Base-by-base conservation (phyloP, 805 yeast genomes). In the Candida palmyrensis region DNA sequence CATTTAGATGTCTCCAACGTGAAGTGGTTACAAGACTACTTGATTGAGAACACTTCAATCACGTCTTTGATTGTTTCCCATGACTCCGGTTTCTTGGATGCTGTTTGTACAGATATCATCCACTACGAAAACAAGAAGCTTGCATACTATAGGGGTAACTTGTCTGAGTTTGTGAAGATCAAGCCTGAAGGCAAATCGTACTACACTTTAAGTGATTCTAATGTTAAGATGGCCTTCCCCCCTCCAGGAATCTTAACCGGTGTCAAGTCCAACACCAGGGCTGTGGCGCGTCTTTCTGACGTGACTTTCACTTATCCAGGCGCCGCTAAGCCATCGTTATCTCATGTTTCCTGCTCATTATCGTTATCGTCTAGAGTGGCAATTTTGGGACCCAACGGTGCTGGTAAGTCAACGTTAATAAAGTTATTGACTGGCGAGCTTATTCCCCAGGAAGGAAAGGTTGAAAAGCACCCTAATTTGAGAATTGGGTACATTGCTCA, bases 401-500 rank as follows among this genome's bases (percentile, higher is more conserved):
- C 98, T 33, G 98, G 98, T 68, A 90, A 90, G 61, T 87, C 97
- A 9, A 90, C 98, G 12, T 73, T 92, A 52, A 90, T 92, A 63
- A 90, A 90, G 62, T 70, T 92, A 35, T 72, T 90, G 47, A 92
- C 97, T 7, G 98, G 86, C 44, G 98, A 90, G 62, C 69, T 87
- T 38, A 75, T 84, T 36, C 96, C 98, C 15, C 73, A 77, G 42
- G 73, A 66, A 38, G 98, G 98, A 52, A 80, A 77, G 41, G 96
- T 90, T 37, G 97, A 92, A 68, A 92, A 92, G 62, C 98, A 90
- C 68, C 97, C 97, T 44, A 90, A 90, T 64, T 73, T 92, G 66
- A 88, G 98, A 72, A 87, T 90, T 49, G 98, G 97, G 39, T 90
- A 90, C 68, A 92, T 90, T 69, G 97, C 97, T 14, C 98, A 90